Evolutionary conservation across 495 filamentous ascomycete species (phyloP).

Genomic region (Podospora pseudocomata): DNA sequence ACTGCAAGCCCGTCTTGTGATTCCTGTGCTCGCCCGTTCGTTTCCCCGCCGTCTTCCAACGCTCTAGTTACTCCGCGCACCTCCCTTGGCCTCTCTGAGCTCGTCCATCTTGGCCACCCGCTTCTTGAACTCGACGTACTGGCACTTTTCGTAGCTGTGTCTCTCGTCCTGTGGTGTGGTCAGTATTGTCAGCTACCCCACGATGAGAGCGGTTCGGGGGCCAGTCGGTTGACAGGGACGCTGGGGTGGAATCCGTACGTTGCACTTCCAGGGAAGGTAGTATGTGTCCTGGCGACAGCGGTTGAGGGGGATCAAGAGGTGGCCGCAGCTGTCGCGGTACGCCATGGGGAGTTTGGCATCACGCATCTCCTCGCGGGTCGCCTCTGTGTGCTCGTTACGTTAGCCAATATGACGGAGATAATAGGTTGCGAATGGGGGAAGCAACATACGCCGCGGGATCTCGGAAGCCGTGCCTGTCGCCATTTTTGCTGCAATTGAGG

Average conservation of each 20-base stretch:
- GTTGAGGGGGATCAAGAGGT: slow-evolving; percentile 92
- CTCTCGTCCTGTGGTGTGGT: slow-evolving; percentile 67
- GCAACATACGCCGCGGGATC: slow-evolving; percentile 35
- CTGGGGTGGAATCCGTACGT: slow-evolving; percentile 56
- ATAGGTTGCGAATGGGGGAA: neutral
- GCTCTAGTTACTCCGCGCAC: slow-evolving; percentile 75
- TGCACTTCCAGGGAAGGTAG: slow-evolving; percentile 97
- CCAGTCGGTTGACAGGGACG: neutral
- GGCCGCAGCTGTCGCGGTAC: slow-evolving; percentile 91
- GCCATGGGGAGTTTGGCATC: slow-evolving; percentile 81
- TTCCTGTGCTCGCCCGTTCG: neutral
- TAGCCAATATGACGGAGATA: too few species aligned
- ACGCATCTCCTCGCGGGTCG: slow-evolving; percentile 86
- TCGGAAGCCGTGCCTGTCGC: slow-evolving; percentile 31
- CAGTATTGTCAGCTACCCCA: neutral
- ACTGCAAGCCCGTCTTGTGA: neutral
- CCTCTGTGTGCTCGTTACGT: slow-evolving; percentile 40
- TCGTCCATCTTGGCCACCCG: slow-evolving; percentile 98
- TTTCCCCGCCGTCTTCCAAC: neutral
- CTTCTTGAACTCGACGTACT: slow-evolving; percentile 98
- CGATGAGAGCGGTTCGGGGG: neutral
- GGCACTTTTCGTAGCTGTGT: slow-evolving; percentile 98
- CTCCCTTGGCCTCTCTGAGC: slow-evolving; percentile 79
- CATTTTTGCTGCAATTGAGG: slow-evolving; percentile 35
- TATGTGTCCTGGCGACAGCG: slow-evolving; percentile 87